Evolutionary conservation across 441 rosid genomes (phyloP).

Genomic region (Syzygium malaccense): DNA sequence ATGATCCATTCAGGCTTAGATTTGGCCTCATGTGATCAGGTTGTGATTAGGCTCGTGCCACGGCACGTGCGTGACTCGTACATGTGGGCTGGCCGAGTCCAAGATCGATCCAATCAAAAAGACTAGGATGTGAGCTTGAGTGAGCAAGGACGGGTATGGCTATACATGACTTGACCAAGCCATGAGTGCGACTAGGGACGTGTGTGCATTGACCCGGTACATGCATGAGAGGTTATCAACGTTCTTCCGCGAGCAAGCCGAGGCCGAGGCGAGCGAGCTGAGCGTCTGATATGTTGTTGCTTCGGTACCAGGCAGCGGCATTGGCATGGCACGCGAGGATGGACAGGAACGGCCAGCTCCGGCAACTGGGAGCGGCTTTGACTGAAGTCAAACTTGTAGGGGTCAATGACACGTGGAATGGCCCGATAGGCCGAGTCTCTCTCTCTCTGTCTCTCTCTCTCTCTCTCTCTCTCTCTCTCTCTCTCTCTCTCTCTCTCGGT

Average conservation of each 20-base stretch:
- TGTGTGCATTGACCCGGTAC: neutral
- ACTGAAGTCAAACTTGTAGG: neutral
- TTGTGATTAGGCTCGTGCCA: neutral
- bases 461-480: neutral
- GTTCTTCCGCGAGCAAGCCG: neutral
- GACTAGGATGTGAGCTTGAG: neutral
- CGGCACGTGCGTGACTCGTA: neutral
- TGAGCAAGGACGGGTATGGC: neutral
- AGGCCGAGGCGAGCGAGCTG: neutral
- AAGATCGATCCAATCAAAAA: neutral
- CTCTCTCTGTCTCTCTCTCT: too few species aligned
- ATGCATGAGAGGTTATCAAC: neutral
- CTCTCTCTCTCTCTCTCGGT: neutral
- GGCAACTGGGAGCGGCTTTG: neutral
- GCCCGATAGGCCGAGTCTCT: neutral
- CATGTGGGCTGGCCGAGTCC: neutral
- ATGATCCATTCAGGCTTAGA: neutral
- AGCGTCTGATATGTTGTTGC: neutral
- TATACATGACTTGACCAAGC: neutral
- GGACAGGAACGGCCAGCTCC: neutral
- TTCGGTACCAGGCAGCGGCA: neutral
- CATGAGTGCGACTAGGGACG: neutral
- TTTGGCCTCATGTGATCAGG: neutral
- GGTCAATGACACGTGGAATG: neutral
- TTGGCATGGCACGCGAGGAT: neutral